phyloP scores from a whole-genome alignment of 2,329 filamentous ascomycete genomes.

The Penicillium sp. region DNA sequence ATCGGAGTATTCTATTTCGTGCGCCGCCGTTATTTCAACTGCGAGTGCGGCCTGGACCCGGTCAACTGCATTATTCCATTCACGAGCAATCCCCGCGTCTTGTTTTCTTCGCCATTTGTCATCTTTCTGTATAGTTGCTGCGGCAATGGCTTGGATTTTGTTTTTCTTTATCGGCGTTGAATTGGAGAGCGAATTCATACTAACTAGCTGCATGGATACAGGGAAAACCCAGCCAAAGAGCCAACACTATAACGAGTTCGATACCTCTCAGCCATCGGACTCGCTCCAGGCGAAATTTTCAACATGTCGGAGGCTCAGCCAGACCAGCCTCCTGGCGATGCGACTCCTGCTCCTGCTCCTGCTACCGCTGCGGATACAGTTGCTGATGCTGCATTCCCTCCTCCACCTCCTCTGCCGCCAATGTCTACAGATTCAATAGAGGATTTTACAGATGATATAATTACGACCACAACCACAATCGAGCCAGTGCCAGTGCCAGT shows the following conservation, averaged over 20 bases:
- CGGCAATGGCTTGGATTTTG: not conserved
- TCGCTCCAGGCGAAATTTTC: not conserved
- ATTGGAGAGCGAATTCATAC: not conserved
- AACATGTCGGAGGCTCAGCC: slow-evolving; percentile 11
- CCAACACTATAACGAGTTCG: not conserved
- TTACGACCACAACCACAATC: not conserved
- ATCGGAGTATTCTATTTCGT: not conserved
- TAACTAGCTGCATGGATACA: not conserved
- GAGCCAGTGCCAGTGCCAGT: not conserved
- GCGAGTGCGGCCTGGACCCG: not conserved
- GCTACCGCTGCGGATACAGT: not conserved
- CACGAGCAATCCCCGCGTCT: not conserved
- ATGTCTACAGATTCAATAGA: slow-evolving; percentile 12
- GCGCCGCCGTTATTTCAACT: not conserved
- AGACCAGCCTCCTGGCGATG: not conserved
- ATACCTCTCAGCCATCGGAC: not conserved
- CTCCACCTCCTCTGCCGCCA: slow-evolving; percentile 3
- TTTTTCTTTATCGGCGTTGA: not conserved
- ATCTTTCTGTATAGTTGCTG: not conserved
- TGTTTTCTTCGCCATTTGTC: not conserved
- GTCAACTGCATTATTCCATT: not conserved
- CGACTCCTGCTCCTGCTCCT: slow-evolving; percentile 1
- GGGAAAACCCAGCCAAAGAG: not conserved
- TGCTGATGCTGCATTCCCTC: not conserved
- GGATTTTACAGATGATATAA: not conserved